phyloP scores from a whole-genome alignment of 345 rosid genomes.

The Heritiera fomes region DNA sequence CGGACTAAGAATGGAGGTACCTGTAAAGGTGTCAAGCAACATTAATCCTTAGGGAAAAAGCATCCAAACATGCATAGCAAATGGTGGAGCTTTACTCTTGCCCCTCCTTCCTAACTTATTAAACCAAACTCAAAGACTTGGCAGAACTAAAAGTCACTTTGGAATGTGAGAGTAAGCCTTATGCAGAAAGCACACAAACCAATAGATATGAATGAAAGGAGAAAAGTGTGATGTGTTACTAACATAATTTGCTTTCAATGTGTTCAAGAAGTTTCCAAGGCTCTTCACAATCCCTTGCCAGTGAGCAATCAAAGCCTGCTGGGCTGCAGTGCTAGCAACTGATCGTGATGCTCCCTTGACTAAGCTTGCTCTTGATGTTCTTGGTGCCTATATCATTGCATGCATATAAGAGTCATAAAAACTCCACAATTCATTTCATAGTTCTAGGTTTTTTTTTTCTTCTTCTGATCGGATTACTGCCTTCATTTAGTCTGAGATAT shows the following conservation, averaged over 20 bases:
- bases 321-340: slow-evolving; percentile 75
- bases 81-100: background rate
- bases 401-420: slow-evolving; percentile 9
- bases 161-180: background rate
- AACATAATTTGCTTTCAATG: slow-evolving; percentile 74
- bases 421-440: background rate
- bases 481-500: slow-evolving; percentile 8
- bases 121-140: background rate
- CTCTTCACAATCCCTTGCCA: slow-evolving; percentile 98
- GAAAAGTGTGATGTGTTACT: slow-evolving; percentile 21
- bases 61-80: background rate
- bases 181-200: background rate
- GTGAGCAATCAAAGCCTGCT: slow-evolving; percentile 88
- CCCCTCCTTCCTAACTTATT: background rate
- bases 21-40: slow-evolving; percentile 35
- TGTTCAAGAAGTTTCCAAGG: slow-evolving; percentile 82
- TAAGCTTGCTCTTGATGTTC: slow-evolving; percentile 95
- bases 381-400: slow-evolving; percentile 70
- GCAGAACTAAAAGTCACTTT: background rate
- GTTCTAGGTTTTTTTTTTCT: background rate
- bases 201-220: background rate
- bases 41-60: background rate
- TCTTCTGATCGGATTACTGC: background rate
- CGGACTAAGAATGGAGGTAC: slow-evolving; percentile 95
- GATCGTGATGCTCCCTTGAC: slow-evolving; percentile 89